Conservation (phyloP, 768 basidiomycete species). For the Tricholoma matsutake region DNA sequence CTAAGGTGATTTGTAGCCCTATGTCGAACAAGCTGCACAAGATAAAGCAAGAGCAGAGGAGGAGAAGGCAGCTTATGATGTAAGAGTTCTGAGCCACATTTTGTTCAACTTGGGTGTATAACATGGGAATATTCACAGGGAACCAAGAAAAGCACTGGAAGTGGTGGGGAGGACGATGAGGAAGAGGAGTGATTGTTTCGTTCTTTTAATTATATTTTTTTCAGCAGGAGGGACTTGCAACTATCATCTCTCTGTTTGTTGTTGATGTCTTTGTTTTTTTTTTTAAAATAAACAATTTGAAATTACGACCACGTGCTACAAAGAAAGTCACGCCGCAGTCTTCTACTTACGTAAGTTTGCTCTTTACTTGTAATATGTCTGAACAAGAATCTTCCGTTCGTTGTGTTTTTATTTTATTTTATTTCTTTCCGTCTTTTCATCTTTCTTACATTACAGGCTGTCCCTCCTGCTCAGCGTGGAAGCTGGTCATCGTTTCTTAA, state of each 20-base stretch:
- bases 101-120: not conserved
- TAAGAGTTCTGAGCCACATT: conserved; percentile 17
- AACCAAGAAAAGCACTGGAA: conserved; percentile 27
- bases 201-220: not conserved
- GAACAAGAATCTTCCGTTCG: not conserved
- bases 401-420: not conserved
- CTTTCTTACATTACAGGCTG: conserved; percentile 48
- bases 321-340: too few relatives aligned
- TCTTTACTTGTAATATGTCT: too few relatives aligned
- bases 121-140: conserved; percentile 5
- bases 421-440: not conserved
- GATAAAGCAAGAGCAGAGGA: conserved; percentile 88
- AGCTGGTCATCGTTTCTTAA: conserved; percentile 93
- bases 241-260: too few relatives aligned
- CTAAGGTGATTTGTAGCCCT: conserved; percentile 55
- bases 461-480: conserved; percentile 78
- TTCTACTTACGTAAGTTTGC: too few relatives aligned
- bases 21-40: conserved; percentile 77
- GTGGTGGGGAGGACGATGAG: conserved; percentile 32
- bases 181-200: conserved; percentile 6
- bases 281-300: too few relatives aligned
- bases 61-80: conserved; percentile 62
- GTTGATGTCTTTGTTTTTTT: too few relatives aligned
- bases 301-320: too few relatives aligned
- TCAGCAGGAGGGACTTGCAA: too few relatives aligned